These are phyloP conservation scores for Colletotrichum sansevieriae DNA, from an alignment of 2,329 filamentous ascomycete species.

Conservation along the genomic window DNA sequence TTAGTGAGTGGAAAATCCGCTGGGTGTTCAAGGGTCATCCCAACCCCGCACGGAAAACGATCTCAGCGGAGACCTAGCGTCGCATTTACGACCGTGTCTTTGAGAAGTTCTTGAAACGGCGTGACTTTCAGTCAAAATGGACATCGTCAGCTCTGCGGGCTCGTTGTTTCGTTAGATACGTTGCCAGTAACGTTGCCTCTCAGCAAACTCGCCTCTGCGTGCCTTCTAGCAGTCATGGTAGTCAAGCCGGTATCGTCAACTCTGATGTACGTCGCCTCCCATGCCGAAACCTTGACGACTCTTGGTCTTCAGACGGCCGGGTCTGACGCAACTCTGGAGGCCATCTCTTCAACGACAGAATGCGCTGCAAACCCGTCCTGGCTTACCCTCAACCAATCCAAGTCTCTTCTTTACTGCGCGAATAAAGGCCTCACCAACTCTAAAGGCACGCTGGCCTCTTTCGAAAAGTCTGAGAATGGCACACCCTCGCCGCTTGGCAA, in stretches of 20 bases:
- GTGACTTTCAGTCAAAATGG: background rate
- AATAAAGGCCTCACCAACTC: conserved; percentile 33
- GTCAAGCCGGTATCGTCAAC: conserved; percentile 49
- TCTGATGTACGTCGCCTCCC: conserved; percentile 63
- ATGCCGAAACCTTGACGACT: conserved; percentile 62
- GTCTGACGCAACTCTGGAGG: conserved; percentile 18
- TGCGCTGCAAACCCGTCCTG: conserved; percentile 41
- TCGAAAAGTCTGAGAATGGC: conserved; percentile 33
- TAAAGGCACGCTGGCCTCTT: conserved; percentile 39
- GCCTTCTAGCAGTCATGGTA: conserved; percentile 33
- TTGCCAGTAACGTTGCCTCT: conserved; percentile 14
- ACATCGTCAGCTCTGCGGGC: background rate
- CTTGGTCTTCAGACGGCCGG: conserved; percentile 51
- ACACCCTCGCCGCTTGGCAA: conserved; percentile 35
- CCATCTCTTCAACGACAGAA: conserved; percentile 35
- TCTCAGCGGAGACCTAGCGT: conserved; percentile 8
- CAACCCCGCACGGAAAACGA: conserved; percentile 40
- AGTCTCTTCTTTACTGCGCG: conserved; percentile 40
- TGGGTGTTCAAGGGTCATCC: conserved; percentile 25
- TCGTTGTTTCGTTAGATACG: background rate
- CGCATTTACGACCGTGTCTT: conserved; percentile 30
- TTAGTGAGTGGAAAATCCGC: conserved; percentile 35
- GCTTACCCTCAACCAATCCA: conserved; percentile 39
- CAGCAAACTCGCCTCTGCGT: conserved; percentile 20
- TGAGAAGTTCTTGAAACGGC: conserved; percentile 11